phyloP scores from a whole-genome alignment of 2,329 filamentous ascomycete species.

The Paraphoma sp. region DNA sequence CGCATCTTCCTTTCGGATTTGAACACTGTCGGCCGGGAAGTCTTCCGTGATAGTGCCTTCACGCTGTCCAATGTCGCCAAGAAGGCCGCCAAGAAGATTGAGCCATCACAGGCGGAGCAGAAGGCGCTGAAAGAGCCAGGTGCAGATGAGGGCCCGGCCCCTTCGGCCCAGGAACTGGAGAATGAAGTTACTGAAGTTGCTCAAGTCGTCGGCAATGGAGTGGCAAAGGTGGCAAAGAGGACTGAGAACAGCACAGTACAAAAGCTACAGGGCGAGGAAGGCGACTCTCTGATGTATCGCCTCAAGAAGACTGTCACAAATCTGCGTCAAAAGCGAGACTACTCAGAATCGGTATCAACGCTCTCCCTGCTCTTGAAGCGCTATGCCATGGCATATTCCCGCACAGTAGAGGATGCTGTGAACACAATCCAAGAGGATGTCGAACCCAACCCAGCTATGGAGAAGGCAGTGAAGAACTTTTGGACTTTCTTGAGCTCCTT shows the following conservation, averaged over 20 bases:
- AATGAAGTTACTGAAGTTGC: slow-evolving; percentile 53
- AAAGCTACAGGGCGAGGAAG: slow-evolving; percentile 75
- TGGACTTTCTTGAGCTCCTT: slow-evolving; percentile 83
- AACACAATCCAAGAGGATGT: slow-evolving; percentile 73
- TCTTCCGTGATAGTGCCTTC: slow-evolving; percentile 86
- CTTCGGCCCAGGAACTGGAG: slow-evolving; percentile 68
- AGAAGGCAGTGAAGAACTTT: slow-evolving; percentile 78
- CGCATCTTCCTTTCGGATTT: slow-evolving; percentile 84
- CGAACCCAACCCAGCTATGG: slow-evolving; percentile 74
- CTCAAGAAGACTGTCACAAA: slow-evolving; percentile 78
- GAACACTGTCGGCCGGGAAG: slow-evolving; percentile 77
- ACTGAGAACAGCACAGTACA: slow-evolving; percentile 75
- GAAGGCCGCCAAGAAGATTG: slow-evolving; percentile 74
- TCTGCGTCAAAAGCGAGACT: slow-evolving; percentile 78
- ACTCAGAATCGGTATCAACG: slow-evolving; percentile 83
- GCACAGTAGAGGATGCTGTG: slow-evolving; percentile 71
- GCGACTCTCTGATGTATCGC: slow-evolving; percentile 73
- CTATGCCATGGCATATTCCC: slow-evolving; percentile 80
- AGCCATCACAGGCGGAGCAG: slow-evolving; percentile 69
- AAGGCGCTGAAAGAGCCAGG: slow-evolving; percentile 60
- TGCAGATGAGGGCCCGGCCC: slow-evolving; percentile 57
- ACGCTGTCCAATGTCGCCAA: slow-evolving; percentile 78
- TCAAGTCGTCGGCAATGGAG: slow-evolving; percentile 54
- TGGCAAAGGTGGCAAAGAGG: slow-evolving; percentile 58
- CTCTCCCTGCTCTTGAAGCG: slow-evolving; percentile 76